Conservation (phyloP, 1,284 basidiomycete genomes). For the Cryptococcus amylolentus region DNA sequence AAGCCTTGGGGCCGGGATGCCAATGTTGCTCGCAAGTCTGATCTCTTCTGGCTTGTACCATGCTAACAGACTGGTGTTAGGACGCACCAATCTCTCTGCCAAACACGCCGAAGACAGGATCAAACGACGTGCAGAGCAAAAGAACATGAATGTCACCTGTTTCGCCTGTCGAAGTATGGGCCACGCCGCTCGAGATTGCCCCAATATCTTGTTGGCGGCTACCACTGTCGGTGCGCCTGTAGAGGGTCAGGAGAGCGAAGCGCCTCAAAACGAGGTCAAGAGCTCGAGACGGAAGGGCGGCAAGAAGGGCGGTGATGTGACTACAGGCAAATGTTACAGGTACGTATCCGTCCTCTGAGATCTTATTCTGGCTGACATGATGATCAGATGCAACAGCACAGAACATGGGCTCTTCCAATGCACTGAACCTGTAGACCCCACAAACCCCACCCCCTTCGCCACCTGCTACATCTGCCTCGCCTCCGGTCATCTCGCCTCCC, state of each 20-base stretch:
- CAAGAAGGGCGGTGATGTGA: conserved; percentile 42
- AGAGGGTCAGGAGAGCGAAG: conserved; percentile 12
- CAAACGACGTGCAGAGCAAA: conserved; percentile 63
- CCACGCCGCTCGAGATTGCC: conserved; percentile 80
- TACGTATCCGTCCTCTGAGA: conserved; percentile 44
- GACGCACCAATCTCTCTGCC: conserved; percentile 22
- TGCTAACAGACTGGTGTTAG: conserved; percentile 10
- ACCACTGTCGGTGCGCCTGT: conserved; percentile 1
- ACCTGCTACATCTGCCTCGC: conserved; percentile 85
- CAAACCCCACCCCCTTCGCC: conserved; percentile 75
- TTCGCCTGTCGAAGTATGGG: conserved; percentile 84
- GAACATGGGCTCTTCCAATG: conserved; percentile 76
- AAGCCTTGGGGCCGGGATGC: conserved; percentile 42
- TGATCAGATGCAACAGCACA: conserved; percentile 71
- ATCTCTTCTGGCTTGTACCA: not conserved
- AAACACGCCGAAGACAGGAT: conserved; percentile 61
- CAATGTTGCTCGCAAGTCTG: conserved; percentile 41
- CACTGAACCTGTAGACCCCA: conserved; percentile 61
- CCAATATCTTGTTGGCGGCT: conserved; percentile 52
- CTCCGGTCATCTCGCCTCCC: conserved; percentile 74
- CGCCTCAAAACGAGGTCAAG: conserved; percentile 26
- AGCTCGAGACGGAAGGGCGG: conserved; percentile 32
- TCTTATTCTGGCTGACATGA: not conserved
- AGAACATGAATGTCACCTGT: conserved; percentile 64
- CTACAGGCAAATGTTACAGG: conserved; percentile 78